Base-by-base conservation (phyloP, 2,329 filamentous ascomycete species). In the Fusarium cicatricum region DNA sequence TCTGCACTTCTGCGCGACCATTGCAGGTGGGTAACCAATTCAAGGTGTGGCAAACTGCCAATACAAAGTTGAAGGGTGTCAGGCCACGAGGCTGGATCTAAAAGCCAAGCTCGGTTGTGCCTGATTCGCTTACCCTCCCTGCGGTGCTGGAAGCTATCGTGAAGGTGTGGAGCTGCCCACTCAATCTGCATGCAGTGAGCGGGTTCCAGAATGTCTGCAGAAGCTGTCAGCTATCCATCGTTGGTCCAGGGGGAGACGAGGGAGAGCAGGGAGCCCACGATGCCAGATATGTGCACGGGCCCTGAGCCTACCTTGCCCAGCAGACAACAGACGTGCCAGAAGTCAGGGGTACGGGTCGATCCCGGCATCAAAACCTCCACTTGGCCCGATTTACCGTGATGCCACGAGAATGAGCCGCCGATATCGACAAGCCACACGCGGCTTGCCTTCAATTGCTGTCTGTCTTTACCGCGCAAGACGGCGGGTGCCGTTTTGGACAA, bases 171-270 rank as follows among this genome's bases (percentile, higher is more conserved):
- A 55, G 48, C 49, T 49, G 46, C 41, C 53, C 56, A 55, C 31
- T 38, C 32, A 26, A 37, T 19, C 38, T 43, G 33, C 37, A 42
- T 39, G 37, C 48, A 55, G 33, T 34, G 51, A 29, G 21, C 49
- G 57, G 55, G 45, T 68, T 68, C 65, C 65, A 68, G 65, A 68
- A 67, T 55, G 34, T 63, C 62, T 44, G 32, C 58, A 55, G 64
- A 68, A 68, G 52, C 51, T 36, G 17, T n/a, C n/a, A n/a, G n/a
- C n/a, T n/a, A n/a, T 55, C 39, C 42, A 51, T 55, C 49, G 54
- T 41, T 49, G 42, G 52, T 45, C 55, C 41, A 53, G 43, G 57
- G 28, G 14, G 47, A 47, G 47, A 33, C 26, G 50, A 34, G 41
- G 51, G 50, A 49, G 53, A 38, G 42, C 49, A 58, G 46, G 40